These are phyloP conservation scores for Madurella mycetomatis DNA, from an alignment of 2,329 filamentous ascomycete genomes.

Conservation along the genomic window DNA sequence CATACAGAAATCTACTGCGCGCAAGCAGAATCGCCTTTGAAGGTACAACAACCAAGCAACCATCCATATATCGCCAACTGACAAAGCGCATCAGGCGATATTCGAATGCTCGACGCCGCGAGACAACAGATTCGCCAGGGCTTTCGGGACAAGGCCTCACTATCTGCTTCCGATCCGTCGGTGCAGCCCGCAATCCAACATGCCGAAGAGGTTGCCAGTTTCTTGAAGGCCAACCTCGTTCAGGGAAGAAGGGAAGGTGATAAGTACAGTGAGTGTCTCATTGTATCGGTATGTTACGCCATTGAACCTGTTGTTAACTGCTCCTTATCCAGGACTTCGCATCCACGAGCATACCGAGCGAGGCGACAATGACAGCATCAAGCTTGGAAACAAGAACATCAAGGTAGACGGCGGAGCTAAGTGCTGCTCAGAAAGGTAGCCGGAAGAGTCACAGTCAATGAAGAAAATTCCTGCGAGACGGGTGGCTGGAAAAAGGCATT, in stretches of 20 bases:
- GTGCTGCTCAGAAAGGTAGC: conserved; percentile 29
- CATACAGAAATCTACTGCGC: conserved; percentile 78
- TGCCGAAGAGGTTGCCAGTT: conserved; percentile 75
- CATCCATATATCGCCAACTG: conserved; percentile 4
- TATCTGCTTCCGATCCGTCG: conserved; percentile 55
- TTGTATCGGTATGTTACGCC: conserved; percentile 7
- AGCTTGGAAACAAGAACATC: conserved; percentile 47
- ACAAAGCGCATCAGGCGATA: conserved; percentile 56
- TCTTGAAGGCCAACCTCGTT: conserved; percentile 80
- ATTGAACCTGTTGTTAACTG: conserved; percentile 2
- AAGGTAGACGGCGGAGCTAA: conserved; percentile 30
- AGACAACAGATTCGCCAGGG: conserved; percentile 65
- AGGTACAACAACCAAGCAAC: conserved; percentile 47
- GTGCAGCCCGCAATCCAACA: conserved; percentile 64
- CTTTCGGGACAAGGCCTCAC: conserved; percentile 64
- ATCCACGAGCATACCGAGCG: conserved; percentile 91
- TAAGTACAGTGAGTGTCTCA: conserved; percentile 22
- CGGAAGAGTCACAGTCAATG: neutral
- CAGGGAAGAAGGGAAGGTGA: conserved; percentile 57
- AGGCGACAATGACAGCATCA: conserved; percentile 89
- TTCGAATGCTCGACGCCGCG: conserved; percentile 63
- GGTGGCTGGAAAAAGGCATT: neutral
- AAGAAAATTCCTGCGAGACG: neutral
- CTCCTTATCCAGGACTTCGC: conserved; percentile 59
- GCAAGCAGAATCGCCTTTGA: conserved; percentile 78